Conservation (phyloP, 192 early-diverging fungal genomes). For the Backusella macrospora region DNA sequence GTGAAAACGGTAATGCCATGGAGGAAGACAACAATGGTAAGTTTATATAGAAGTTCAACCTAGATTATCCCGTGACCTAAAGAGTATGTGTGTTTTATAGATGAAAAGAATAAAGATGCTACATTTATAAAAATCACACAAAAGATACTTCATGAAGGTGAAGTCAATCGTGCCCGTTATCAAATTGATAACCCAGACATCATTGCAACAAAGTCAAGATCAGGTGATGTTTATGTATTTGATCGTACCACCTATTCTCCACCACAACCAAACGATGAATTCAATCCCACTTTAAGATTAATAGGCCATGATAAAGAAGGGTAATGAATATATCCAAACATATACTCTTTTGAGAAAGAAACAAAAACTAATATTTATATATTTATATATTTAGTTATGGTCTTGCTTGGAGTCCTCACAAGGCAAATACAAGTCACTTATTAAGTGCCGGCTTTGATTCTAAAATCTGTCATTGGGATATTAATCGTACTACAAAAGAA, state of each 20-base stretch:
- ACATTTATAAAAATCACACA: conserved; percentile 91
- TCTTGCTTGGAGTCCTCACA: conserved; percentile 85
- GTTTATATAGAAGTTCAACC: no score
- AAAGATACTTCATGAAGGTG: conserved; percentile 95
- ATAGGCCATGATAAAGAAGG: conserved; percentile 93
- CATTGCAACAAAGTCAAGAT: conserved; percentile 92
- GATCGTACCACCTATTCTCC: conserved; percentile 89
- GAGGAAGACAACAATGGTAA: conserved; percentile 30
- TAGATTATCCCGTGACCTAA: no score
- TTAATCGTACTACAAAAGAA: conserved; percentile 78
- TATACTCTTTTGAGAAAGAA: conserved; percentile 12
- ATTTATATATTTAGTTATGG: conserved; percentile 70
- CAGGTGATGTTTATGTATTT: conserved; percentile 95
- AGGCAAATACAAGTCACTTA: conserved; percentile 70
- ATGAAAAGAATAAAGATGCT: conserved; percentile 43
- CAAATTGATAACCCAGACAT: conserved; percentile 97
- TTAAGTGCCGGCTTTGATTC: conserved; percentile 92
- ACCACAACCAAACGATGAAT: conserved; percentile 73
- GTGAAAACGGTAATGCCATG: conserved; percentile 27
- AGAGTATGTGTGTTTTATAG: conserved; percentile 17
- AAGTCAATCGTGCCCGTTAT: conserved; percentile 97
- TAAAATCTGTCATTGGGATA: conserved; percentile 94
- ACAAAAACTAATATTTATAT: no score
- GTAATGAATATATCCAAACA: no score
- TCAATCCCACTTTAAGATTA: conserved; percentile 84